phyloP scores from a whole-genome alignment of 2,329 filamentous ascomycete genomes.

The Fusarium chuoi region DNA sequence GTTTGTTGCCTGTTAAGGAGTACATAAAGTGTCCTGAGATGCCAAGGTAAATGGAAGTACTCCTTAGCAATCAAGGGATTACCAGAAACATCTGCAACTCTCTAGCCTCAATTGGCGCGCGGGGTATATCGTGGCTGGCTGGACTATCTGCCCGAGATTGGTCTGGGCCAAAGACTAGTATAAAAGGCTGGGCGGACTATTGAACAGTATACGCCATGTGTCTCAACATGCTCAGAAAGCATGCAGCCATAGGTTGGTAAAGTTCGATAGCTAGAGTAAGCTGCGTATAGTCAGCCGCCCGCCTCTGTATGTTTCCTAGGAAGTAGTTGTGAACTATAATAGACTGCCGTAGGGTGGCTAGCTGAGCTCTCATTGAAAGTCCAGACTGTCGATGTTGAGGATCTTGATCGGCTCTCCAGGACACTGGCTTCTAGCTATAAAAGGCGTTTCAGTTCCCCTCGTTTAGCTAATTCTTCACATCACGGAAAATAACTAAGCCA shows the following conservation, averaged over 20 bases:
- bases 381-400: not conserved
- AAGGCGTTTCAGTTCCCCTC: accelerated
- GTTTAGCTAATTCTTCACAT: accelerated
- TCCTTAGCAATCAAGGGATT: too few species aligned
- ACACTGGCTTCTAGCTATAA: not conserved
- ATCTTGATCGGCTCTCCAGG: not conserved
- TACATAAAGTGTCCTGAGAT: not conserved
- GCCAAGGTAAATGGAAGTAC: too few species aligned
- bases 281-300: not conserved
- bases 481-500: accelerated
- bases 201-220: not conserved
- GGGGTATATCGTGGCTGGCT: not conserved
- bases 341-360: not conserved
- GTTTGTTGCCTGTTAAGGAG: not conserved
- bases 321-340: not conserved
- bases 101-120: not conserved
- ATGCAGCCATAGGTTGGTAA: not conserved
- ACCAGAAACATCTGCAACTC: not conserved
- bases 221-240: not conserved
- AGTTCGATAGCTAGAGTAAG: not conserved
- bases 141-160: not conserved
- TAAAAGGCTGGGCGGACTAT: not conserved
- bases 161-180: not conserved
- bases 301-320: not conserved
- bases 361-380: not conserved